Evolutionary conservation across 2,329 filamentous ascomycete genomes (phyloP), one percentile per base, ranked within the genome.

Genomic region (Fusarium sp.): DNA sequence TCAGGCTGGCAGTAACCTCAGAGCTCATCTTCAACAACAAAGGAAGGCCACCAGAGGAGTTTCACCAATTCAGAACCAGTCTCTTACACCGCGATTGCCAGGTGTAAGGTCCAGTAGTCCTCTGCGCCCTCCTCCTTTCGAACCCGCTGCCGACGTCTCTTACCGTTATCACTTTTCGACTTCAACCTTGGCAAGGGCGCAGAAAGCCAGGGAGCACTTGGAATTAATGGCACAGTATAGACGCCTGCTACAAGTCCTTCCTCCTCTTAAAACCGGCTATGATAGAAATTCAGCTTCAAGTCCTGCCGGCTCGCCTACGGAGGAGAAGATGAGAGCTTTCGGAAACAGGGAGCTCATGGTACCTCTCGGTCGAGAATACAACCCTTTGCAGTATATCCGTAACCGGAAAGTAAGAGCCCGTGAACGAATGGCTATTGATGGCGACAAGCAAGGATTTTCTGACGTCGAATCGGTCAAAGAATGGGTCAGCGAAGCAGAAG

Each of bases 341-440:
- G 68, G 69, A 21, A 68, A 64, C 7, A 60, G 70, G 32, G 82
- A 72, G 55, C 78, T 61, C 64, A 78, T 57, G 78, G 79, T 67
- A 53, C 81, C 72, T 61, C 78, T 90, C 10, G 92, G 92, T 7
- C 90, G 94, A 55, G 82, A 85, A 4, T 98, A 98, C 78, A 97
- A 99, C 77, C 96, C 95, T 7, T 81, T 99, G 25, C 96, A 98
- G 79, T 93, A 93, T 73, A 92, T 98, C 58, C 90, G 96, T 21
- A 98, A 99, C 76, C 88, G 95, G 49, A 95, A 94, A 77, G 88
- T 96, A 14, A 87, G 96, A 67, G 91, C 91, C 27, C 88, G 94
- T 18, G 93, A 97, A 80, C 88, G 93, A 42, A 90, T 88, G 69
- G 81, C 87, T 1, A 90, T 97, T 34, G 89, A 96, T 74, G 89